Percentiles rank a stretch among this genome's conserved stretches.
Evolutionary conservation across 352 stramenopile genomes (phyloP).

Genomic region (Blastocystis sp.): DNA sequence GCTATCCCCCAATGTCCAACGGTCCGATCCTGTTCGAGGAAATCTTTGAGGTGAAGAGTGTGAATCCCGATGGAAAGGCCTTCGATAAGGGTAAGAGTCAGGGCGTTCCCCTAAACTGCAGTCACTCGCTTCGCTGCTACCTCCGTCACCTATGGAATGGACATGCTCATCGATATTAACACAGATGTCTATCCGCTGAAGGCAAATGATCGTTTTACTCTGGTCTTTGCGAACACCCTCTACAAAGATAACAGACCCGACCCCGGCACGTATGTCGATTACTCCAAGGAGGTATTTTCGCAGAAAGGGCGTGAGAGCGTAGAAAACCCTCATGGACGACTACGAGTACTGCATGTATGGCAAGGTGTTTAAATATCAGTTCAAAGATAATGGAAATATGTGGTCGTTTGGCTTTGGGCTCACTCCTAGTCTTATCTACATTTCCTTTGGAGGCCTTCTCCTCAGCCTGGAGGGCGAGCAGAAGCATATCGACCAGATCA

Average conservation of each 20-base stretch:
- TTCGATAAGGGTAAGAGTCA: constrained; percentile 59
- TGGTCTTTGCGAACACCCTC: constrained; percentile 55
- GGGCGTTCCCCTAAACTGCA: not conserved
- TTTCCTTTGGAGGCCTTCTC: constrained; percentile 63
- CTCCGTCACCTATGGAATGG: constrained; percentile 47
- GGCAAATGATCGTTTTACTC: constrained; percentile 61
- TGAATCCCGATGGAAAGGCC: constrained; percentile 69
- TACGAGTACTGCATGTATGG: constrained; percentile 69
- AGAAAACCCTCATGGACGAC: constrained; percentile 67
- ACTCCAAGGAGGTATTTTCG: constrained; percentile 57
- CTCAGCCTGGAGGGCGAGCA: constrained; percentile 66
- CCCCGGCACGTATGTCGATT: constrained; percentile 46
- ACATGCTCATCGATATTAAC: constrained; percentile 69
- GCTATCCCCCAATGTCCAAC: constrained; percentile 26
- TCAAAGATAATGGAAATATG: constrained; percentile 67
- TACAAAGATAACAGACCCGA: constrained; percentile 63
- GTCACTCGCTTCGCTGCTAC: constrained; percentile 68
- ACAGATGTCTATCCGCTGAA: constrained; percentile 67
- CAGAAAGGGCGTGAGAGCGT: not conserved
- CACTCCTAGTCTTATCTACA: constrained; percentile 64
- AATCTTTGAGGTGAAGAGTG: constrained; percentile 61
- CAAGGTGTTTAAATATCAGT: constrained; percentile 69
- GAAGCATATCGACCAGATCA: constrained; percentile 61
- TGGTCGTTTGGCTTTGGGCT: not conserved
- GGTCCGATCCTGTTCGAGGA: constrained; percentile 63